Conservation (phyloP, 2,329 filamentous ascomycete species). For the Calonectria pseudoreteaudii region DNA sequence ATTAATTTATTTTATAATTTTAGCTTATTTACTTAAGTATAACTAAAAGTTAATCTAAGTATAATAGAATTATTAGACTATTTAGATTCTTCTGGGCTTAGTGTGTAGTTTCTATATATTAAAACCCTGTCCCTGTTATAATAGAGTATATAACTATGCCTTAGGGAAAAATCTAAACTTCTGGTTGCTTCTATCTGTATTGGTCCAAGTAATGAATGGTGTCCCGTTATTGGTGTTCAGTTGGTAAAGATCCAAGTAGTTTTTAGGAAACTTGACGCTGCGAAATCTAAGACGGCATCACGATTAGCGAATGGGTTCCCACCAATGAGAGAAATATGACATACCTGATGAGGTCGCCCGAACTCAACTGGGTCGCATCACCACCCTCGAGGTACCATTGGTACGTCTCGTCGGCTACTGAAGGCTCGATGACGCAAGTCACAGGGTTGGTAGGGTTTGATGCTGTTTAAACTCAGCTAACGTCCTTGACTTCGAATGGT, state of each 20-base stretch:
- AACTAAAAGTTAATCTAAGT: too few relatives aligned
- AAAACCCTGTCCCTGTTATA: too few relatives aligned
- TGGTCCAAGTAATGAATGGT: background rate
- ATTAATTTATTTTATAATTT: too few relatives aligned
- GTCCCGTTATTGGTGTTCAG: background rate
- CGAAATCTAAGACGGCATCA: background rate
- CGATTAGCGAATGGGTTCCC: background rate
- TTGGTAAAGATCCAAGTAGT: background rate
- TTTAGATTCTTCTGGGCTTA: too few relatives aligned
- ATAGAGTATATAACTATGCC: background rate
- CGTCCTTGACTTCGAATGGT: too few relatives aligned
- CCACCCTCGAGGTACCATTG: slow-evolving; percentile 1
- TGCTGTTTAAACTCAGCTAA: background rate
- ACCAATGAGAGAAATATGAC: too few relatives aligned
- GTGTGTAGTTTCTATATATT: too few relatives aligned
- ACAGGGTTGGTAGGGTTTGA: background rate
- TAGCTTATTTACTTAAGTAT: too few relatives aligned
- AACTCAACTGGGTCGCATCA: background rate
- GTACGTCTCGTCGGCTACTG: background rate
- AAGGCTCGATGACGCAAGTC: background rate
- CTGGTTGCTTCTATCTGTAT: background rate
- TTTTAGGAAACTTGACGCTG: background rate
- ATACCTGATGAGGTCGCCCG: background rate
- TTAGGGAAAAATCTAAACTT: background rate
- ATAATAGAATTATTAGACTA: too few relatives aligned